Base-by-base conservation (phyloP, 805 yeast species). In the Kluyveromyces wickerhamii region DNA sequence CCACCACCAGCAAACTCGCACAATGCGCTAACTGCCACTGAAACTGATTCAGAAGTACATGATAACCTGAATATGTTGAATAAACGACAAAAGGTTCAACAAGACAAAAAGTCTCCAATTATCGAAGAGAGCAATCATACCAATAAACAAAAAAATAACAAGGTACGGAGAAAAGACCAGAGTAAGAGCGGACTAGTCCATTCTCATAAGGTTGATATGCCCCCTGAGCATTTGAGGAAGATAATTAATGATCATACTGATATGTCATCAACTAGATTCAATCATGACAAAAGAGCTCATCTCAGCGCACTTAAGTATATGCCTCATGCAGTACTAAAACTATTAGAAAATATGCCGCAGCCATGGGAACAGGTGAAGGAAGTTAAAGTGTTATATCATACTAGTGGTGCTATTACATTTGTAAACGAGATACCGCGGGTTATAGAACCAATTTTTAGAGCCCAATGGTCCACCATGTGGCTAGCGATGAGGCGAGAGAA, bases 381-480 rank as follows among this genome's bases (percentile, higher is more conserved):
- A 28, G 97, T 92, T 15, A 76, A 72, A 38, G 97, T 89, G 5
- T 59, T 89, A 27, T 92, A 92, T 54, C 99, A 92, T 51, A 71
- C 72, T 14, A 76, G 92, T 0, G 98, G 98, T 17, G 96, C 98
- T 10, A 80, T 92, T 13, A 86, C 98, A 0, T 87, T 92, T 66
- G 95, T 92, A 14, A 80, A 89, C 54, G 97, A 92, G 53, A 69
- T 73, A 4, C 96, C 97, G 0, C 66, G 94, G 45, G 97, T 92
- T 4, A 80, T 86, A 12, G 95, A 84, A 50, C 96, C 96, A 0
- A 79, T 87, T 1, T 92, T 84, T 54, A 71, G 71, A 6, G 95
- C 98, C 0, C 96, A 88, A 57, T 92, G 99, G 99, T 88, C 95
- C 1, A 69, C 94, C 1, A 71, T 76, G 65, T 92, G 97, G 97